These are phyloP conservation scores for Plasmodium inui DNA, from an alignment of 169 alveolate species.

Conservation along the genomic window DNA sequence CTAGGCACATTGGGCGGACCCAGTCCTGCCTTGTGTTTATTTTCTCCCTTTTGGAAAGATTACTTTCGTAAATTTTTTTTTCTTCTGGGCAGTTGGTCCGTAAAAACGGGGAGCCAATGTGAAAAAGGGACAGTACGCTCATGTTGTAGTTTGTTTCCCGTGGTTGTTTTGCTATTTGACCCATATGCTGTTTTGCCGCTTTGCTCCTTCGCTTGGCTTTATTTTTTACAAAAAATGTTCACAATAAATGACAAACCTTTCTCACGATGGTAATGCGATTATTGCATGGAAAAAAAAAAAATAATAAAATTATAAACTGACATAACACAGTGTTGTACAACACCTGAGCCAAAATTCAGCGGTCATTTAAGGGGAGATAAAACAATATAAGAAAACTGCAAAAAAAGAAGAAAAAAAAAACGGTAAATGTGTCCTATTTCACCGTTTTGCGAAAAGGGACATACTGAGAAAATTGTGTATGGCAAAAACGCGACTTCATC, in stretches of 20 bases:
- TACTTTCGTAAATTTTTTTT: slow-evolving; percentile 61
- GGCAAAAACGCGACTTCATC: neutral
- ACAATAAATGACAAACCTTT: neutral
- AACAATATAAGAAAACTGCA: neutral
- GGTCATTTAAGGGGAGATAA: neutral
- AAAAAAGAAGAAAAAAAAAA: neutral
- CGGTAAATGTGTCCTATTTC: neutral
- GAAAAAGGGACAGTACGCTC: slow-evolving; percentile 73
- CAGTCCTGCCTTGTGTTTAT: neutral
- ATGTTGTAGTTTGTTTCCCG: slow-evolving; percentile 6
- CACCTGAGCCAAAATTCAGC: neutral
- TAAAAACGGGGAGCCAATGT: slow-evolving; percentile 59
- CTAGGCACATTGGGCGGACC: neutral
- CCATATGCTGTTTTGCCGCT: neutral
- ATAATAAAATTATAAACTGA: neutral
- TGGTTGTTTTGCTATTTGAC: neutral
- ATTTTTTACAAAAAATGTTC: slow-evolving; percentile 6
- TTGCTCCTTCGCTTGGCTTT: neutral
- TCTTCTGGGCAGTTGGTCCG: slow-evolving; percentile 44
- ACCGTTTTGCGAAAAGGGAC: neutral
- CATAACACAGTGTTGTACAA: neutral
- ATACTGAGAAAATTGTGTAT: neutral
- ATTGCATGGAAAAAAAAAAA: neutral
- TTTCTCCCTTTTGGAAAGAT: neutral
- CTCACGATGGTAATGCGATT: neutral